Percentiles rank a stretch among this genome's conserved stretches.
phyloP scores from a whole-genome alignment of 345 rosid species.

The Salix koriyanagi region DNA sequence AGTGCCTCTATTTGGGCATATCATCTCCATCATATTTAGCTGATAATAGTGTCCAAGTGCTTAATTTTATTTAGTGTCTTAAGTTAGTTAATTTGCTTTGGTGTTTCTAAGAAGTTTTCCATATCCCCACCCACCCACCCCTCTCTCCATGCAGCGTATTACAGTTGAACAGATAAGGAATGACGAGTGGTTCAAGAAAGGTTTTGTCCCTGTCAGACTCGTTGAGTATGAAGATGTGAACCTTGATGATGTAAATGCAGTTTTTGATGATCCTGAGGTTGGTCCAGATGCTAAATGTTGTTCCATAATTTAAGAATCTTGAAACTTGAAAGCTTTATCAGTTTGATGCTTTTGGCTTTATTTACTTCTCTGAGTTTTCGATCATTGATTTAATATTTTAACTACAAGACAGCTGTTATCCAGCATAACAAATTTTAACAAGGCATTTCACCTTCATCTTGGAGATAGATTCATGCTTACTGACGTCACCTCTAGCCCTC shows the following conservation, averaged over 20 bases:
- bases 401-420: background rate
- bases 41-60: background rate
- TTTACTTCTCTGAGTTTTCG: background rate
- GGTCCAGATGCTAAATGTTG: conserved; percentile 1
- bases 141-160: conserved; percentile 55
- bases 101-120: conserved; percentile 11
- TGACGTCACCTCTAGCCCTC: background rate
- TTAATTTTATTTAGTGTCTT: conserved; percentile 1
- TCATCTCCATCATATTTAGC: background rate
- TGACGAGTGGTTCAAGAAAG: conserved; percentile 78
- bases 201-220: conserved; percentile 60
- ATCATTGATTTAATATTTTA: background rate
- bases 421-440: too few relatives aligned
- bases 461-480: background rate
- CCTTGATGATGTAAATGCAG: conserved; percentile 90
- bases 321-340: background rate
- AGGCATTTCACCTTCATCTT: background rate
- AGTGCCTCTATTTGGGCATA: background rate
- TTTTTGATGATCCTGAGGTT: conserved; percentile 86
- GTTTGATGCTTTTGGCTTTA: background rate
- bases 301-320: background rate
- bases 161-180: conserved; percentile 69
- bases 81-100: conserved; percentile 4
- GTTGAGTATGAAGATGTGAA: conserved; percentile 84
- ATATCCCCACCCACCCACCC: background rate